Evolutionary conservation across 73 alveolate species (phyloP).

Genomic region (Loxodes magnus): DNA sequence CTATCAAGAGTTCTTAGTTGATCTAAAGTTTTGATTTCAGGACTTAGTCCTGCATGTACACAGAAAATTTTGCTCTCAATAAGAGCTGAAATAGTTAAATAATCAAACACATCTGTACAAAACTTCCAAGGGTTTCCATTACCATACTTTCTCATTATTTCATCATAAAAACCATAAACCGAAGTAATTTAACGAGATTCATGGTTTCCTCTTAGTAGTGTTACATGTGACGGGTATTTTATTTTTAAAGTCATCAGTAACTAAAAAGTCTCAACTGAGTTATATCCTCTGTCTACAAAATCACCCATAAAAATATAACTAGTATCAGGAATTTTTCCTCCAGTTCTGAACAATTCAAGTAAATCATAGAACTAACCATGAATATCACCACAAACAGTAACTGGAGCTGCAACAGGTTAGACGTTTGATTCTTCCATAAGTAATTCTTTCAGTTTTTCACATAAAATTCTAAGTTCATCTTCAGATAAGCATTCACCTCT

Average conservation of each 20-base stretch:
- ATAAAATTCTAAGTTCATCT: constrained; percentile 63
- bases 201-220: constrained; percentile 84
- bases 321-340: constrained; percentile 50
- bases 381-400: constrained; percentile 93
- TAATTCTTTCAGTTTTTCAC: constrained; percentile 74
- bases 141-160: constrained; percentile 70
- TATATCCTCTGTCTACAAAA: constrained; percentile 80
- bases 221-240: constrained; percentile 45
- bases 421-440: constrained; percentile 88
- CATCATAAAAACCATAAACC: constrained; percentile 26
- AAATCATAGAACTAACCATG: constrained; percentile 94
- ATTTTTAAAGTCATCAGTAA: constrained; percentile 75
- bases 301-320: constrained; percentile 82
- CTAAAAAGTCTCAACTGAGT: constrained; percentile 77
- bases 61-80: constrained; percentile 72
- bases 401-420: constrained; percentile 92
- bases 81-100: constrained; percentile 55
- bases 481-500: constrained; percentile 71
- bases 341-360: constrained; percentile 58
- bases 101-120: constrained; percentile 62
- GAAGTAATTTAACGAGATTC: constrained; percentile 28
- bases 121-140: constrained; percentile 71
- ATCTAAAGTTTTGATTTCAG: constrained; percentile 77
- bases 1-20: constrained; percentile 67
- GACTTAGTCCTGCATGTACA: constrained; percentile 87